Conservation (phyloP, 805 yeast species). For the Wickerhamomyces chaumierensis region DNA sequence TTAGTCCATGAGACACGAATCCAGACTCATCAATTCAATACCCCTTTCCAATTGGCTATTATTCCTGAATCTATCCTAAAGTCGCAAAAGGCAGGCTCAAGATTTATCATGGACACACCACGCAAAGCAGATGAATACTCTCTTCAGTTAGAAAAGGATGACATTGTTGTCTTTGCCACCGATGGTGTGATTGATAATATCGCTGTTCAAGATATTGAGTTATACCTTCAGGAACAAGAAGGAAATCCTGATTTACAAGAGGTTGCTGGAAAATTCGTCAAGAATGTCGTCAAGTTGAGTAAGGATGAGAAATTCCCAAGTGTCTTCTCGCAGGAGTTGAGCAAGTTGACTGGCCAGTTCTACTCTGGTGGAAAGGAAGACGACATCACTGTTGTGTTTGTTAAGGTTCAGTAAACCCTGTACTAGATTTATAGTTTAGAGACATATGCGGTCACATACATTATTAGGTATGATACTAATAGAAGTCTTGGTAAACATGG, state of each 20-base stretch:
- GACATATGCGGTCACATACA: too few species aligned
- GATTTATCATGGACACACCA: conserved; percentile 66
- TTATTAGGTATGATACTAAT: too few species aligned
- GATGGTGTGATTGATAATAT: conserved; percentile 92
- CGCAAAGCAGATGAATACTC: conserved; percentile 52
- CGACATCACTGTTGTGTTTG: conserved; percentile 77
- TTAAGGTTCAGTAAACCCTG: conserved; percentile 34
- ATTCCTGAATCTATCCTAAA: conserved; percentile 54
- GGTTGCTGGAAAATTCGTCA: conserved; percentile 46
- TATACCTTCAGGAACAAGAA: conserved; percentile 46
- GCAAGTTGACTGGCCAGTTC: conserved; percentile 51
- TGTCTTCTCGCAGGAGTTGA: conserved; percentile 74
- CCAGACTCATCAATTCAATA: conserved; percentile 82
- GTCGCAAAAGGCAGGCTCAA: conserved; percentile 35
- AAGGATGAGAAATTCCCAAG: conserved; percentile 66
- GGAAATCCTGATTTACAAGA: conserved; percentile 27
- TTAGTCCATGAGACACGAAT: conserved; percentile 57
- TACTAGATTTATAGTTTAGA: too few species aligned
- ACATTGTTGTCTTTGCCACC: conserved; percentile 75
- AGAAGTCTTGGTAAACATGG: too few species aligned
- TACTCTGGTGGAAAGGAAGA: conserved; percentile 93
- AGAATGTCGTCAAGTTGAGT: conserved; percentile 56
- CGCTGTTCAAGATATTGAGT: conserved; percentile 56
- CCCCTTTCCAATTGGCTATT: conserved; percentile 84
- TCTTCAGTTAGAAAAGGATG: conserved; percentile 59